Evolutionary conservation across 805 yeast species (phyloP), one percentile per base, ranked within the genome.

Genomic region (Saccharomycopsis synnaedendra): DNA sequence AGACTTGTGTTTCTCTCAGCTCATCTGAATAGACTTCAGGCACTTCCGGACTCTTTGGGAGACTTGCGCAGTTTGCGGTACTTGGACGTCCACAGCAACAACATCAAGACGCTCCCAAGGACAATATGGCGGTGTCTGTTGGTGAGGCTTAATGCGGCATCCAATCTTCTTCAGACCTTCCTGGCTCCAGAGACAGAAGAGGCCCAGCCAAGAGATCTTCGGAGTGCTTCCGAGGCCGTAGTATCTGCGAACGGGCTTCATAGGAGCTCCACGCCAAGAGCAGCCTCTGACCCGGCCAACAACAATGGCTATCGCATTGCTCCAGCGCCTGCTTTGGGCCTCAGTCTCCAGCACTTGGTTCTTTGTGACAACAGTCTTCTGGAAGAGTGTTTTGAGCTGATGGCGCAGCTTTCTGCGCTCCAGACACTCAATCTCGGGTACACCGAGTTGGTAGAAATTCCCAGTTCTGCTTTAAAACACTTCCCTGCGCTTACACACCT

Each of bases 141-240:
- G 97, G 81, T 59, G 89, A 78, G 66, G 88, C 97, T 5, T 96
- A 84, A 10, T 97, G 96, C 60, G 88, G 89, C 45, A 78, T 90
- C 59, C 88, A 70, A 64, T 88, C 88, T 66, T 88, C 32, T 52
- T 11, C 43, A 37, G 19, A 33, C 30, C 33, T 49, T 52, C n/a
- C 53, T 52, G 50, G 56, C 19, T 57, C 19, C 19, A 19, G 19
- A 19, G 19, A 19, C 19, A 19, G 19, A 19, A 19, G 19, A 19
- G 19, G 58, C 3, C 4, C 50, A 44, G 35, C 47, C 51, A 39
- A 45, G 39, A 29, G 46, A 27, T 5, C 33, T 40, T 7, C 41
- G 49, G 27, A 30, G 34, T 30, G 8, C 19, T 9, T 9, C 42
- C 36, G 31, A n/a, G 10, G 43, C 29, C 30, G 44, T 33, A 19